These are phyloP conservation scores for Lentinula aciculospora DNA, from an alignment of 768 basidiomycete species.

Conservation along the genomic window DNA sequence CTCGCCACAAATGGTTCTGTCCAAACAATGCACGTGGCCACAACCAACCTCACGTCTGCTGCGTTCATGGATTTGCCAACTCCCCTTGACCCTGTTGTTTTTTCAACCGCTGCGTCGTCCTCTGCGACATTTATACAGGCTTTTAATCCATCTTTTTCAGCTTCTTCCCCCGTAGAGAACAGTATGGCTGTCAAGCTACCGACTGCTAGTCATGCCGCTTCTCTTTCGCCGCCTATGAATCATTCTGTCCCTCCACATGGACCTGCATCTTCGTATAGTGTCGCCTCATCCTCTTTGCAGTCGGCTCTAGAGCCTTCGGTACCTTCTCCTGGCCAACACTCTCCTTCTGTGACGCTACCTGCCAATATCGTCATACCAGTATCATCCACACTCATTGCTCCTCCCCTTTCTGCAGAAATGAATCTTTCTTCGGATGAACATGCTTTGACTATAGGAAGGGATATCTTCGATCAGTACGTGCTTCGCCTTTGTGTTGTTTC, in stretches of 20 bases:
- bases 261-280: constrained; percentile 30
- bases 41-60: constrained; percentile 29
- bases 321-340: constrained; percentile 17
- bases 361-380: constrained; percentile 10
- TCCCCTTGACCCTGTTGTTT: constrained; percentile 6
- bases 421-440: neutral
- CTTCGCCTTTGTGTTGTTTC: neutral
- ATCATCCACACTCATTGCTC: constrained; percentile 12
- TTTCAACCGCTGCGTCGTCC: constrained; percentile 10
- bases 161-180: constrained; percentile 23
- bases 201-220: constrained; percentile 25
- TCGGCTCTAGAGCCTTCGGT: constrained; percentile 35
- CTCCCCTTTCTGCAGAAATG: neutral
- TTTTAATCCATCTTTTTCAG: constrained; percentile 16
- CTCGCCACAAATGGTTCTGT: constrained; percentile 18
- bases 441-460: constrained; percentile 10
- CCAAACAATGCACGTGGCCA: constrained; percentile 31
- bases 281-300: constrained; percentile 38
- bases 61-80: constrained; percentile 22
- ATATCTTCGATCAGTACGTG: constrained; percentile 6
- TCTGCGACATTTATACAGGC: constrained; percentile 36
- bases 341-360: constrained; percentile 12
- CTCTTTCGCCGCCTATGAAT: constrained; percentile 10
- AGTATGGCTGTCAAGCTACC: constrained; percentile 32
- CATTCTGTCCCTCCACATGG: constrained; percentile 24